A percentile compares a stretch with the other conserved stretches of the same genome.
Evolutionary conservation across 768 basidiomycete genomes (phyloP).

Genomic region (Cantharellus cinnabarinus): DNA sequence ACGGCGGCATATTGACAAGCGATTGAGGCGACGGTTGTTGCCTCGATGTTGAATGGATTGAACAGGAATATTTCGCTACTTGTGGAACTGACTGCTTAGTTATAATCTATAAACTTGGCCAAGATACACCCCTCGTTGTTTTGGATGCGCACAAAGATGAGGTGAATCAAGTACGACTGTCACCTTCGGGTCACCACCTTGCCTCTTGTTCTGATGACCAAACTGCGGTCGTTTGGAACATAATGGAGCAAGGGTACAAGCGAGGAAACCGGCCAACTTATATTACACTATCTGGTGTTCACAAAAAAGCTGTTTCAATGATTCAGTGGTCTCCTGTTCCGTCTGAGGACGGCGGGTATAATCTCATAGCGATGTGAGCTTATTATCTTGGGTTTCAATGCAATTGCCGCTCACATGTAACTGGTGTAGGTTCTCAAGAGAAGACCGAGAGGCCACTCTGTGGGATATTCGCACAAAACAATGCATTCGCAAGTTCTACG

Average conservation of each 20-base stretch:
- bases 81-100: conserved; percentile 51
- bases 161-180: conserved; percentile 59
- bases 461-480: background rate
- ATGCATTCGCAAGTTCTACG: background rate
- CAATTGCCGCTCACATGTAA: background rate
- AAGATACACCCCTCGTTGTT: conserved; percentile 35
- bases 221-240: conserved; percentile 52
- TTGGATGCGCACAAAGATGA: conserved; percentile 54
- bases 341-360: background rate
- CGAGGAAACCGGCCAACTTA: background rate
- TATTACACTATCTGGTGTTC: background rate
- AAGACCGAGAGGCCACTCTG: background rate
- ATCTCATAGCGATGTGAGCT: background rate
- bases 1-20: background rate
- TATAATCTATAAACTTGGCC: conserved; percentile 36
- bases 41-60: conserved; percentile 64
- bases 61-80: conserved; percentile 47
- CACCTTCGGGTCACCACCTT: conserved; percentile 39
- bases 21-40: conserved; percentile 31
- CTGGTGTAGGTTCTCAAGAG: background rate
- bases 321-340: background rate
- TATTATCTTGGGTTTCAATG: background rate
- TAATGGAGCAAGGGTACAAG: background rate
- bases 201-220: conserved; percentile 70
- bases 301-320: background rate